Evolutionary conservation across 352 stramenopile genomes (phyloP), one percentile per base, ranked within the genome.

Genomic region (Phytophthora cryptogea): DNA sequence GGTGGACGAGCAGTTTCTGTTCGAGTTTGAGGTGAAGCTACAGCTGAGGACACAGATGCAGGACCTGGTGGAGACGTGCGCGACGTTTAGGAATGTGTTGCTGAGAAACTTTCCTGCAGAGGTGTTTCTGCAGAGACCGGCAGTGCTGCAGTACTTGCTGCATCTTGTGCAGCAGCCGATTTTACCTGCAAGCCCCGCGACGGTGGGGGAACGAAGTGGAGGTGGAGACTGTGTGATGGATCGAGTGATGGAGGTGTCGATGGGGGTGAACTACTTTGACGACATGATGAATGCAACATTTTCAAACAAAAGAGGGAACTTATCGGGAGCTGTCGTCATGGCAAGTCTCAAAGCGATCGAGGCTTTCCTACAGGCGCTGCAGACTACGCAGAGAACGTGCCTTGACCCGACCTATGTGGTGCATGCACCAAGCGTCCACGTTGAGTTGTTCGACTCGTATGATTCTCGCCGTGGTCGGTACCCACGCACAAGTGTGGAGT

Each of bases 11-110:
- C 81, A 94, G 52, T 68, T 68, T 41, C 64, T 94, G 7, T 92
- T 94, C 31, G 86, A 90, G 56, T 89, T 92, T 56, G 76, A 94
- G 54, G 83, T 92, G 45, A 88, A 85, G 44, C 68, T 89, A 16
- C 68, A 71, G 17, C 59, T 92, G 20, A 64, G 76, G 13, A 85
- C 74, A 10, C 70, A 58, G 27, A 59, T 65, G 0, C 65, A 62
- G 17, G 81, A 92, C 39, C 56, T 90, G 44, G 83, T 89, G 14
- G 49, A 46, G 16, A 68, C 78, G 8, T 87, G 74, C 42, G 70
- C 77, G 20, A 66, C 51, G 7, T 83, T 92, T 45, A 67, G 80
- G 37, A 74, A 75, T 10, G 54, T 81, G 4, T 55, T 92, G 31
- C 56, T 94, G 35, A 65, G 81, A 4, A 74, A 89, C 49, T 92